phyloP scores from a whole-genome alignment of 148 eudicot genomes.

The Vaccinium macrocarpon region DNA sequence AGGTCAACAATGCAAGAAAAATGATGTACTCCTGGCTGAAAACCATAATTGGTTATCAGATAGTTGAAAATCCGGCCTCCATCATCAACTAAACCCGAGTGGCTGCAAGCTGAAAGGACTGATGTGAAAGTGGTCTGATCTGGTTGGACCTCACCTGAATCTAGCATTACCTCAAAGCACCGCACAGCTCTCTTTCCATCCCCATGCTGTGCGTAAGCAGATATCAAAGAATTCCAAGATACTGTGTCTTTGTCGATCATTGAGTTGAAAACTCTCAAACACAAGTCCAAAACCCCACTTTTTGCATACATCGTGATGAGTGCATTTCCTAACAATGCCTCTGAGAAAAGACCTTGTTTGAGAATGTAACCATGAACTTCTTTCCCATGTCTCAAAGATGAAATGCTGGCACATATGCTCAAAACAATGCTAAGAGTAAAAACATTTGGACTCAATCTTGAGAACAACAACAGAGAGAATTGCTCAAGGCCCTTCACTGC shows the following conservation, averaged over 20 bases:
- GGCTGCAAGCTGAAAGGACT: slow-evolving; percentile 84
- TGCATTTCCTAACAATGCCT: slow-evolving; percentile 53
- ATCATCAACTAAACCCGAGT: slow-evolving; percentile 60
- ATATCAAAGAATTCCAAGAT: slow-evolving; percentile 74
- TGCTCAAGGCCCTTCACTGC: slow-evolving; percentile 46
- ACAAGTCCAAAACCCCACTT: slow-evolving; percentile 51
- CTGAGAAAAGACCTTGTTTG: slow-evolving; percentile 31
- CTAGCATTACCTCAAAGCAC: slow-evolving; percentile 51
- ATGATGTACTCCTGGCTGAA: slow-evolving; percentile 53
- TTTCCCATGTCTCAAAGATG: slow-evolving; percentile 55
- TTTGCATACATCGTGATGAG: slow-evolving; percentile 65
- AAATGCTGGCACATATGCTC: slow-evolving; percentile 58
- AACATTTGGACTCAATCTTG: slow-evolving; percentile 39
- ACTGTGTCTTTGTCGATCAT: slow-evolving; percentile 50
- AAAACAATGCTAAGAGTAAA: slow-evolving; percentile 55
- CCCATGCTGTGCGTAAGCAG: slow-evolving; percentile 67
- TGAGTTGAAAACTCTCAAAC: slow-evolving; percentile 45
- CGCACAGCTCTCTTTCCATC: slow-evolving; percentile 52
- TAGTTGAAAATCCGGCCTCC: slow-evolving; percentile 58
- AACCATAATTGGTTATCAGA: slow-evolving; percentile 47
- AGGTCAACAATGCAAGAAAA: slow-evolving; percentile 78
- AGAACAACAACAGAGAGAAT: slow-evolving; percentile 43
- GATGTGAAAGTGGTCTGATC: slow-evolving; percentile 69
- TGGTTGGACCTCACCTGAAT: slow-evolving; percentile 38
- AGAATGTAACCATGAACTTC: slow-evolving; percentile 63